Conservation (phyloP, 352 stramenopile species). For the Phytophthora chlamydospora region DNA sequence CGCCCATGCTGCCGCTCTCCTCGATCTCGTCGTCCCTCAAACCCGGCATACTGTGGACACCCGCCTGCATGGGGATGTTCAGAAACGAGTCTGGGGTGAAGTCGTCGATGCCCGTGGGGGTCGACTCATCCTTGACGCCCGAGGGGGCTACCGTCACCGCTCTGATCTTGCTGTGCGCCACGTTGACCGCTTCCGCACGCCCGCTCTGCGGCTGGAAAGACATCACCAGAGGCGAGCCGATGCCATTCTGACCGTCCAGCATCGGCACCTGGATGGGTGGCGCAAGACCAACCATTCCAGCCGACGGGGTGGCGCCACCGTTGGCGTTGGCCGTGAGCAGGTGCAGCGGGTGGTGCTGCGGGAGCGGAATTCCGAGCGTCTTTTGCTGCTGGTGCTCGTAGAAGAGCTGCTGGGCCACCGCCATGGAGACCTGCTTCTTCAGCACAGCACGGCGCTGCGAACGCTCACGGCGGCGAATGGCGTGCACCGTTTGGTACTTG, state of each 20-base stretch:
- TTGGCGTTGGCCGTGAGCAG: constrained; percentile 19
- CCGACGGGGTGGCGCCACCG: background rate
- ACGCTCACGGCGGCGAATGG: constrained; percentile 76
- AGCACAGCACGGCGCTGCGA: constrained; percentile 77
- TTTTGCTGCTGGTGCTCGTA: constrained; percentile 85
- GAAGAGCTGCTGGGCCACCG: constrained; percentile 80
- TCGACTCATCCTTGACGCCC: constrained; percentile 30
- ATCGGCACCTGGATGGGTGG: constrained; percentile 54
- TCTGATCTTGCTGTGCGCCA: constrained; percentile 2
- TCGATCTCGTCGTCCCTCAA: constrained; percentile 28
- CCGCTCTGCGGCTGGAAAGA: constrained; percentile 22
- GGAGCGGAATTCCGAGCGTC: constrained; percentile 46
- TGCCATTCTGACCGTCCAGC: constrained; percentile 14
- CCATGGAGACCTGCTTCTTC: constrained; percentile 85
- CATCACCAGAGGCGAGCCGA: constrained; percentile 19
- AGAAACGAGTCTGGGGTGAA: constrained; percentile 65
- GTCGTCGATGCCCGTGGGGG: constrained; percentile 67
- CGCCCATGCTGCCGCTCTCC: constrained; percentile 42
- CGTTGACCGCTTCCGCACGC: background rate
- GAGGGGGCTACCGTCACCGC: background rate
- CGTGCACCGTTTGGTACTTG: constrained; percentile 89
- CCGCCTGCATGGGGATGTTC: constrained; percentile 29
- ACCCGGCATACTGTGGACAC: constrained; percentile 10
- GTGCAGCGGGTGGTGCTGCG: constrained; percentile 44
- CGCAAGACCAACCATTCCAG: constrained; percentile 29